These are phyloP conservation scores for Brasilioporus rufonigricans DNA, from an alignment of 768 basidiomycete genomes.

Conservation along the genomic window DNA sequence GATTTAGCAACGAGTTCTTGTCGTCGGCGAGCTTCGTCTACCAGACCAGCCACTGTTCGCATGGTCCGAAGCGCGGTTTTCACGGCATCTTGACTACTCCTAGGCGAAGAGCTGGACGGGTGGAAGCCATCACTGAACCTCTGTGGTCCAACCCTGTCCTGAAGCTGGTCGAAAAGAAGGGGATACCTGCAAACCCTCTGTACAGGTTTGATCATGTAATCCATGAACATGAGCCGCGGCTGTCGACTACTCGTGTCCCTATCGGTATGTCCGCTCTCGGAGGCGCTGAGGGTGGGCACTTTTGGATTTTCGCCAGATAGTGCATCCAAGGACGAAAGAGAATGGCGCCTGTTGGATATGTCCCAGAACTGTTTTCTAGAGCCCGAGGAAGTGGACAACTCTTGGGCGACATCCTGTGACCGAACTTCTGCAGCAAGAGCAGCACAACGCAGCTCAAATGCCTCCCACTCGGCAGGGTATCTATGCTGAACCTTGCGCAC, in stretches of 20 bases:
- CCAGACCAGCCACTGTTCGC: slow-evolving; percentile 70
- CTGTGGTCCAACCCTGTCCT: slow-evolving; percentile 10
- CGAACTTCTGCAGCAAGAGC: slow-evolving; percentile 43
- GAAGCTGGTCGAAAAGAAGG: slow-evolving; percentile 77
- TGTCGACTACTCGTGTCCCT: slow-evolving; percentile 28
- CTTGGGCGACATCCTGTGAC: slow-evolving; percentile 10
- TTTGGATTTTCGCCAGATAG: slow-evolving; percentile 33
- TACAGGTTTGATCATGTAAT: slow-evolving; percentile 96
- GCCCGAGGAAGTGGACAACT: slow-evolving; percentile 1
- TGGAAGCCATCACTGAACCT: not conserved
- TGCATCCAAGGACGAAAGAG: slow-evolving; percentile 52
- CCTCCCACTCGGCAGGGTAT: slow-evolving; percentile 73
- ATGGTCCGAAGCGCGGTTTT: slow-evolving; percentile 62
- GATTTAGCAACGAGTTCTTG: slow-evolving; percentile 67
- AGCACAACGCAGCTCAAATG: slow-evolving; percentile 79
- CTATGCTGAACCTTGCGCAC: slow-evolving; percentile 65
- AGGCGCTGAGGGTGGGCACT: slow-evolving; percentile 30
- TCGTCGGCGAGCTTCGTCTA: slow-evolving; percentile 75
- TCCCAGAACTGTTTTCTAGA: slow-evolving; percentile 18
- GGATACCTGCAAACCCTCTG: slow-evolving; percentile 97
- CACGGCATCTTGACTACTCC: slow-evolving; percentile 14
- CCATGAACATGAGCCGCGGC: slow-evolving; percentile 61
- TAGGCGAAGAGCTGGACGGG: not conserved
- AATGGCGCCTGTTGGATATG: slow-evolving; percentile 42
- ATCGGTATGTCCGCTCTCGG: slow-evolving; percentile 31